Base-by-base conservation (phyloP, 129 eudicot genomes). In the Glebionis coronaria region DNA sequence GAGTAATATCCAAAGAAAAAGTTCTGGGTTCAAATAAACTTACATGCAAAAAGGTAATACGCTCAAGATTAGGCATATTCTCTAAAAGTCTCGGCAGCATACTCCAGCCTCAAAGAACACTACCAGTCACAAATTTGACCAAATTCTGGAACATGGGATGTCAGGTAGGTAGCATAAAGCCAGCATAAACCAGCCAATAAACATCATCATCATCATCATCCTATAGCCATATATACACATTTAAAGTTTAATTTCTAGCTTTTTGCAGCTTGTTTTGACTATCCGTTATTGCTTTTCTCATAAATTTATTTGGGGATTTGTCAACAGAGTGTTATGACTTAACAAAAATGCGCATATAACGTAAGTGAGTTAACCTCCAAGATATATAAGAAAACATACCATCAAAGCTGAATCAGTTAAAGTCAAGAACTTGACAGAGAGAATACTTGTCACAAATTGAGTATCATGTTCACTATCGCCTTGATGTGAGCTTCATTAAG, bases 41-140 rank as follows among this genome's bases (percentile, higher is more conserved):
- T 74, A 74, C 79, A 44, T 57, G 19, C 12, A 25, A 31, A 23
- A 75, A 19, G 10, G 47, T 75, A 21, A 74, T 47, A 67, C 49
- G 68, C 73, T 74, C 79, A 59, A 74, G 73, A 58, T 67, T 74
- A 5, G 79, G 79, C 73, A 58, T 74, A 31, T 23, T 23, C 25
- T 23, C 25, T 23, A 23, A 23, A 2, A 23, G 25, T 23, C 25
- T 3, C 3, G 67, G 44, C 45, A 74, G 53, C 31, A 29, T 27
- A 56, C n/a, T 11, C 73, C 79, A 74, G 18, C 61, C 42, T 42
- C 42, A 35, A 20, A 57, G 11, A 12, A 46, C 46, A 11, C 42
- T 12, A 15, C 65, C 78, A 44, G 67, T 44, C 61, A 31, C 59
- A 45, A 74, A 16, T 45, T 65, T 35, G 10, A 35, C 42, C 42